Percentiles rank a stretch among this genome's conserved stretches.
Evolutionary conservation across 1,139 yeast genomes (phyloP).

Genomic region (Saccharomycopsis hybrid): DNA sequence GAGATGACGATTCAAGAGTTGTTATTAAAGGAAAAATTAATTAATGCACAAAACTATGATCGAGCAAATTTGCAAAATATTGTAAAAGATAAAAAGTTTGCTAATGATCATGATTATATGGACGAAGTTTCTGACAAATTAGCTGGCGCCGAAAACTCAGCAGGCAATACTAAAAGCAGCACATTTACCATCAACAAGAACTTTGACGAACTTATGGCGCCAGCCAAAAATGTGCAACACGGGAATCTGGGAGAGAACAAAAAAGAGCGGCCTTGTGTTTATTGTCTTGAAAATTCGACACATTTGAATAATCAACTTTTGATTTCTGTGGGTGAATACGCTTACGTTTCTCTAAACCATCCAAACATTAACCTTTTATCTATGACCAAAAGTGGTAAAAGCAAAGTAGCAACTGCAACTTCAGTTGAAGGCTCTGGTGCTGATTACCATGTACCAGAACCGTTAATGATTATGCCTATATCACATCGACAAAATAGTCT

Average conservation of each 20-base stretch:
- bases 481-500: constrained; percentile 37
- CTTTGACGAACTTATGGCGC: constrained; percentile 27
- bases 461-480: constrained; percentile 37
- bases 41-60: constrained; percentile 21
- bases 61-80: constrained; percentile 29
- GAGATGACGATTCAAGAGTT: constrained; percentile 8
- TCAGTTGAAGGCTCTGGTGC: too few relatives aligned
- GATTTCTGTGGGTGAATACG: constrained; percentile 28
- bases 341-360: constrained; percentile 23
- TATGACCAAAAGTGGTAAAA: too few relatives aligned
- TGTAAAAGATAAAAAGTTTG: constrained; percentile 32
- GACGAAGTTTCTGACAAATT: constrained; percentile 37
- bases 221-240: too few relatives aligned
- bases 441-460: too few relatives aligned
- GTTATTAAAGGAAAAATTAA: constrained; percentile 17
- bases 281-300: constrained; percentile 34
- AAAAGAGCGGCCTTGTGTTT: constrained; percentile 34
- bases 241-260: too few relatives aligned
- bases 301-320: constrained; percentile 29
- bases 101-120: constrained; percentile 35
- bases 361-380: constrained; percentile 25
- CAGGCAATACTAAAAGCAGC: neutral
- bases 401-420: too few relatives aligned
- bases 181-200: constrained; percentile 26
- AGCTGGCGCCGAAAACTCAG: constrained; percentile 26